These are phyloP conservation scores for Antitrichia curtipendula DNA, from an alignment of 225 moss, liverwort and hornwort genomes.

Conservation along the genomic window DNA sequence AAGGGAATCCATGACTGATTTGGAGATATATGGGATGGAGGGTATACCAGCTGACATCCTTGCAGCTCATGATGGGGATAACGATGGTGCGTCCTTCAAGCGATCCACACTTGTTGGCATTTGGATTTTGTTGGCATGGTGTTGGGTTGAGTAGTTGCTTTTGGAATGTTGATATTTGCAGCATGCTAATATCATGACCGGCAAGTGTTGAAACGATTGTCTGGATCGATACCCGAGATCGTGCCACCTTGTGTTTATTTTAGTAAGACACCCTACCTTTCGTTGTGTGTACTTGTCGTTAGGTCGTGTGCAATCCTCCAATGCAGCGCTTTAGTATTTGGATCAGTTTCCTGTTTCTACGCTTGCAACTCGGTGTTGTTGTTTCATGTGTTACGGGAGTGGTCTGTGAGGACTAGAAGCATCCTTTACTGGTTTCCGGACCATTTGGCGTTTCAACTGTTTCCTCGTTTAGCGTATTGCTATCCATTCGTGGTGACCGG, in stretches of 20 bases:
- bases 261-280: not conserved
- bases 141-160: not conserved
- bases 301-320: not conserved
- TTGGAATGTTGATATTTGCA: not conserved
- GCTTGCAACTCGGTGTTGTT: not conserved
- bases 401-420: not conserved
- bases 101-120: no score
- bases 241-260: not conserved
- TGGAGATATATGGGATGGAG: slow-evolving; percentile 98
- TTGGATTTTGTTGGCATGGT: not conserved
- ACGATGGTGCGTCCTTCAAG: slow-evolving; percentile 44
- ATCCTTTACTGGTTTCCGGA: not conserved
- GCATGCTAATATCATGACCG: not conserved
- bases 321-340: not conserved
- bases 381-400: not conserved
- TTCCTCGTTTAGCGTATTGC: not conserved
- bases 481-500: not conserved
- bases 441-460: not conserved
- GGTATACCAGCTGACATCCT: slow-evolving; percentile 87
- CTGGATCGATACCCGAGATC: not conserved
- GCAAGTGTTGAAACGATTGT: not conserved
- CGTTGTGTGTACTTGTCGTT: not conserved
- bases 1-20: slow-evolving; percentile 75
- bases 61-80: slow-evolving; percentile 77
- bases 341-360: not conserved